phyloP scores from a whole-genome alignment of 345 rosid species.

The Populus simonii region DNA sequence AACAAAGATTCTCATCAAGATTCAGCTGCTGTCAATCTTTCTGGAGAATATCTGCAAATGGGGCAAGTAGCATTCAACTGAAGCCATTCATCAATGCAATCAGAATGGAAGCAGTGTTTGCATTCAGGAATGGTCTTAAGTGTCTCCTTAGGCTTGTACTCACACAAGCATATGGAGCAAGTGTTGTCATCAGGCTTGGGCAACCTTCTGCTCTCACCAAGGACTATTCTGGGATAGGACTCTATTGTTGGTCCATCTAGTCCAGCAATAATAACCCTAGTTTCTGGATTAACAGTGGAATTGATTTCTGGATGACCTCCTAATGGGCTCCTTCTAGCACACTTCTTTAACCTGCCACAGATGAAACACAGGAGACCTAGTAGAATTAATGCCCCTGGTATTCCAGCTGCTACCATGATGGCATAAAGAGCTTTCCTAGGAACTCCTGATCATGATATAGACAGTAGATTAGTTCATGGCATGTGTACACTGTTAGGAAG shows the following conservation, averaged over 20 bases:
- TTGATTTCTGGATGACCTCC: conserved; percentile 19
- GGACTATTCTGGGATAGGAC: conserved; percentile 51
- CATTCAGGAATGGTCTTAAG: conserved; percentile 39
- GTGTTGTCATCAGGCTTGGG: conserved; percentile 39
- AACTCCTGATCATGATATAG: conserved; percentile 24
- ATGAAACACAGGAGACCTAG: conserved; percentile 39
- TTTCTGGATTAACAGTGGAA: conserved; percentile 16
- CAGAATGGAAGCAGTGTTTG: conserved; percentile 28
- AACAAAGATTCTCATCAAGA: neutral
- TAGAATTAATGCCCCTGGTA: conserved; percentile 43
- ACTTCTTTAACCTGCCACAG: conserved; percentile 33
- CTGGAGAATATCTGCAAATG: conserved; percentile 19
- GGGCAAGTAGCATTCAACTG: conserved; percentile 24
- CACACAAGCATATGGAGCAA: conserved; percentile 43
- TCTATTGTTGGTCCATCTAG: conserved; percentile 49
- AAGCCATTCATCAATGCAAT: conserved; percentile 26
- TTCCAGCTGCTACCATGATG: conserved; percentile 49
- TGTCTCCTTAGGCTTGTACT: conserved; percentile 40
- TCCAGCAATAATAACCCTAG: conserved; percentile 20
- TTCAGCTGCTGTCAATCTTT: neutral
- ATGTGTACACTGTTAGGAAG: no score
- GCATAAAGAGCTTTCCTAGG: conserved; percentile 46
- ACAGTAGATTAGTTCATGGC: neutral
- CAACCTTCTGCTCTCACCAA: conserved; percentile 42
- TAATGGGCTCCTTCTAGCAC: conserved; percentile 13